Evolutionary conservation across 345 rosid species (phyloP).

Genomic region (Lenwebbia sp.): DNA sequence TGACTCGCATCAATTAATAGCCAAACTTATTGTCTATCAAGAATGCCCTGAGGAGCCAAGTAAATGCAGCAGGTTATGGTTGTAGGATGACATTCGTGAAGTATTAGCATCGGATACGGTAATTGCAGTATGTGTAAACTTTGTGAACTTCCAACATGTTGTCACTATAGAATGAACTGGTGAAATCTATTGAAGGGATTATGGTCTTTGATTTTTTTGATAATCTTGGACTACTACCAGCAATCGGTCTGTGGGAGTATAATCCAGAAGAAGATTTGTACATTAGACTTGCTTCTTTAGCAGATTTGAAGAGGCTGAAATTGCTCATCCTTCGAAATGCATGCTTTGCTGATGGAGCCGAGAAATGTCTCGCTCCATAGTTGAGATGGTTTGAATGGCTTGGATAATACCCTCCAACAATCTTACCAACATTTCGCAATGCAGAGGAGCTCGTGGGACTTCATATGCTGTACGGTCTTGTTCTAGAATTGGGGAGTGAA

Average conservation of each 20-base stretch:
- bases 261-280: neutral
- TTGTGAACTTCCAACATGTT: neutral
- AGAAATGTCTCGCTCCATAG: neutral
- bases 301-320: too few species aligned
- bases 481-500: neutral
- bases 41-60: slow-evolving; percentile 6
- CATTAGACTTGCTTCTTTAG: too few species aligned
- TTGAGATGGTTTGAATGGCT: slow-evolving; percentile 1
- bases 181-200: neutral
- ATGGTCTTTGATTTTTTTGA: neutral
- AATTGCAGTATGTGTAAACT: neutral
- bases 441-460: slow-evolving; percentile 6
- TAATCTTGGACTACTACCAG: neutral
- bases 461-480: neutral
- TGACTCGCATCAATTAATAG: slow-evolving; percentile 9
- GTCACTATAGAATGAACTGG: neutral
- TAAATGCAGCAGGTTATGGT: slow-evolving; percentile 12
- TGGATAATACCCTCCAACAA: neutral
- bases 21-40: slow-evolving; percentile 4
- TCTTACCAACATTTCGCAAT: neutral
- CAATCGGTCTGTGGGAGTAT: neutral
- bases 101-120: neutral
- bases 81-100: slow-evolving; percentile 1
- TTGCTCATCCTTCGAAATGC: too few species aligned
- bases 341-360: too few species aligned